These are phyloP conservation scores for Kazachstania africana DNA, from an alignment of 805 yeast species.

Conservation along the genomic window DNA sequence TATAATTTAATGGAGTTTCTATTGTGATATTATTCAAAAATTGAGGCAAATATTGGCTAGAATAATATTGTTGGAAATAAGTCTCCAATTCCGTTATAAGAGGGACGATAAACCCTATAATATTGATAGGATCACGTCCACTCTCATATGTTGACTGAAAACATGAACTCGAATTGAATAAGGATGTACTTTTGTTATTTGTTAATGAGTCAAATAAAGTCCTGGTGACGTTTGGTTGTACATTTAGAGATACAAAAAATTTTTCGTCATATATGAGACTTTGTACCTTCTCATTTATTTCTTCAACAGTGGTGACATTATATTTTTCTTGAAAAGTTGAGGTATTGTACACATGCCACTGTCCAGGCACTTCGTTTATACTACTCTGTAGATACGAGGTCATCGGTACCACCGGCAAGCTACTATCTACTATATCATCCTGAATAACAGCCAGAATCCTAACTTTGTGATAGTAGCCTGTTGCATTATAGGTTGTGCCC, in stretches of 20 bases:
- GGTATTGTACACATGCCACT: constrained; percentile 22
- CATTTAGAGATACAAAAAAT: constrained; percentile 54
- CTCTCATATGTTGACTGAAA: constrained; percentile 43
- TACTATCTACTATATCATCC: constrained; percentile 10
- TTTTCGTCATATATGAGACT: constrained; percentile 39
- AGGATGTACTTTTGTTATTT: constrained; percentile 1
- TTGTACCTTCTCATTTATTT: constrained; percentile 28
- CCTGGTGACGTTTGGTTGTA: constrained; percentile 36
- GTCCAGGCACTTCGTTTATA: constrained; percentile 7
- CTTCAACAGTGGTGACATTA: constrained; percentile 34
- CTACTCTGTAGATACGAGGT: neutral
- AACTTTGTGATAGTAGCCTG: constrained; percentile 11
- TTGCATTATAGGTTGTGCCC: constrained; percentile 26
- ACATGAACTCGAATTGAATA: constrained; percentile 13
- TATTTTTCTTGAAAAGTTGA: constrained; percentile 22
- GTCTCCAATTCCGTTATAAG: constrained; percentile 29
- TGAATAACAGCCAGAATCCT: constrained; percentile 24
- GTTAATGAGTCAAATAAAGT: constrained; percentile 16
- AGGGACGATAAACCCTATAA: constrained; percentile 36
- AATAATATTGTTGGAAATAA: constrained; percentile 15
- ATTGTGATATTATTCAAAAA: constrained; percentile 22
- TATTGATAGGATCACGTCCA: constrained; percentile 47
- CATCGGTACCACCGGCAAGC: neutral
- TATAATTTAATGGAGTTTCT: constrained; percentile 5
- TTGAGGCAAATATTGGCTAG: constrained; percentile 13